Evolutionary conservation across 352 stramenopile genomes (phyloP).

Genomic region (Phytophthora multivora): DNA sequence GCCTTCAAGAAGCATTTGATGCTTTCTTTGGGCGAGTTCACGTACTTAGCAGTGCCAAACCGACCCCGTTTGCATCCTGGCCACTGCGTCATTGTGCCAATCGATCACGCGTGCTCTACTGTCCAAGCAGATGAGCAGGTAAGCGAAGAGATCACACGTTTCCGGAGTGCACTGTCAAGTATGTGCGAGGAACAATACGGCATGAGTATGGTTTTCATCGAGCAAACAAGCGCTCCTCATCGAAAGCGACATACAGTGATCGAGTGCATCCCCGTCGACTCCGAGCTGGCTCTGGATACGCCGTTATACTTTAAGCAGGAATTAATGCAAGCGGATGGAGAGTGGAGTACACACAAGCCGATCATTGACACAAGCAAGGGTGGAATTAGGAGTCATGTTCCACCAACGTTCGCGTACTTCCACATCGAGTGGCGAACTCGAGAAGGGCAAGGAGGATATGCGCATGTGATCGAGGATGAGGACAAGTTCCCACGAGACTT

Average conservation of each 20-base stretch:
- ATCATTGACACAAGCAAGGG: slow-evolving; percentile 76
- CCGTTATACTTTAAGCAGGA: slow-evolving; percentile 88
- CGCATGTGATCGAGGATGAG: slow-evolving; percentile 85
- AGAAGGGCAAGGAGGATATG: slow-evolving; percentile 57
- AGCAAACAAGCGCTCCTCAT: slow-evolving; percentile 71
- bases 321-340: slow-evolving; percentile 71
- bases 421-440: slow-evolving; percentile 76
- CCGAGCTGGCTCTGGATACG: slow-evolving; percentile 59
- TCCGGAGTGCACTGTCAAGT: slow-evolving; percentile 54
- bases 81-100: slow-evolving; percentile 79
- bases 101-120: slow-evolving; percentile 69
- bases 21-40: slow-evolving; percentile 77
- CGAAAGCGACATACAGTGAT: slow-evolving; percentile 73
- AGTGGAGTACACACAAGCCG: slow-evolving; percentile 85
- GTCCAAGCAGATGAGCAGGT: slow-evolving; percentile 70
- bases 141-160: slow-evolving; percentile 64
- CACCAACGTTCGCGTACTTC: slow-evolving; percentile 84
- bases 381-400: slow-evolving; percentile 65
- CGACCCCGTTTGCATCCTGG: slow-evolving; percentile 56
- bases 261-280: slow-evolving; percentile 81
- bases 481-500: slow-evolving; percentile 77
- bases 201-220: slow-evolving; percentile 77
- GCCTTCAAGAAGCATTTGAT: slow-evolving; percentile 83
- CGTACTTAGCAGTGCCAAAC: slow-evolving; percentile 72
- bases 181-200: slow-evolving; percentile 68